A percentile compares a stretch with the other conserved stretches of the same genome.
phyloP scores from a whole-genome alignment of 495 filamentous ascomycete species.

The Rhizodiscina lignyota region DNA sequence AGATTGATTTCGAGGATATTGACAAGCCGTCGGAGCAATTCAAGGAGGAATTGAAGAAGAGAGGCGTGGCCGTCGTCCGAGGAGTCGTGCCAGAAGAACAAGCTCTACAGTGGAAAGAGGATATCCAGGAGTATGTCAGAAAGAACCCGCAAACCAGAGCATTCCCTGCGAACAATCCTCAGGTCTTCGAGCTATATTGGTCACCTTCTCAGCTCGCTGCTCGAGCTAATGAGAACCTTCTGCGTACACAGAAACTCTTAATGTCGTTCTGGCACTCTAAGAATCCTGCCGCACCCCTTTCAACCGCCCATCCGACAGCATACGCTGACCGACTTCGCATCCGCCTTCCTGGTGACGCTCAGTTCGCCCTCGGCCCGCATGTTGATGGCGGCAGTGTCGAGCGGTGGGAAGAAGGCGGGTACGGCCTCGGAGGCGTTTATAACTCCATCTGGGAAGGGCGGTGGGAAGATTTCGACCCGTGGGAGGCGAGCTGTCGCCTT shows the following conservation, averaged over 20 bases:
- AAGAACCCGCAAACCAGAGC: constrained; percentile 25
- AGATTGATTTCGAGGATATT: constrained; percentile 21
- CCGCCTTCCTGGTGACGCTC: constrained; percentile 51
- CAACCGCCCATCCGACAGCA: constrained; percentile 39
- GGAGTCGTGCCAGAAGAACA: constrained; percentile 20
- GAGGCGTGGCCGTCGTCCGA: constrained; percentile 23
- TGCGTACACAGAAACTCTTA: constrained; percentile 52
- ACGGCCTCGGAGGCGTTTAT: constrained; percentile 54
- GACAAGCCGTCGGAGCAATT: constrained; percentile 12
- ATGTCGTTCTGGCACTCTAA: constrained; percentile 60
- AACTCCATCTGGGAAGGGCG: constrained; percentile 50
- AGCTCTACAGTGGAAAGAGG: constrained; percentile 20
- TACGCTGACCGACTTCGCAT: constrained; percentile 81
- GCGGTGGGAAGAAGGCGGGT: constrained; percentile 71
- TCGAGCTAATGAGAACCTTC: constrained; percentile 51
- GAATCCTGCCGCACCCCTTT: constrained; percentile 42
- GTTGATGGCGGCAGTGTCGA: constrained; percentile 74
- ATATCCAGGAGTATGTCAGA: constrained; percentile 20
- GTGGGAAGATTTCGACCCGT: constrained; percentile 75
- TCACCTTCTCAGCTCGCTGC: constrained; percentile 58
- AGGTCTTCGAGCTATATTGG: constrained; percentile 87
- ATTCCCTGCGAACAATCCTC: constrained; percentile 43
- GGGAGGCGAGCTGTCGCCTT: constrained; percentile 54
- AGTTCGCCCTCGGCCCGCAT: constrained; percentile 76
- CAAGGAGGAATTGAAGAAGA: constrained; percentile 16